Percentiles rank a stretch among this genome's conserved stretches.
Conservation (phyloP, 2,329 filamentous ascomycete species). For the Raffaelea ambrosiae region DNA sequence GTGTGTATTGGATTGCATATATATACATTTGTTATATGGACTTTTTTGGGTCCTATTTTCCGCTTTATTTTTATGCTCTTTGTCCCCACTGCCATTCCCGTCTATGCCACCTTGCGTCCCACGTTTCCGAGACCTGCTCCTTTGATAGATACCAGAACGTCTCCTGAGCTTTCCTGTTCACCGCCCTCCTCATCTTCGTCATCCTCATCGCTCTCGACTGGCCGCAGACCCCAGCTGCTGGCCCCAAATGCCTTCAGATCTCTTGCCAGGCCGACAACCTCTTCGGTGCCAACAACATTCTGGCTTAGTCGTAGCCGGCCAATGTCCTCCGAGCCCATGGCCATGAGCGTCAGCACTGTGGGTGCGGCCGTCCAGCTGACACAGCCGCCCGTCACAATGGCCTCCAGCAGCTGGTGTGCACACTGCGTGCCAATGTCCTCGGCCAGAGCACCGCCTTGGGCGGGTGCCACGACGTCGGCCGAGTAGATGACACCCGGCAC, state of each 20-base stretch:
- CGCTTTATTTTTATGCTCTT: slow-evolving; percentile 6
- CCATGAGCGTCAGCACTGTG: slow-evolving; percentile 82
- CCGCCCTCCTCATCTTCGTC: slow-evolving; percentile 53
- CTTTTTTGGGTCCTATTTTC: slow-evolving; percentile 2
- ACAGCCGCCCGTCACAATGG: slow-evolving; percentile 74
- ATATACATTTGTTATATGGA: slow-evolving; percentile 4
- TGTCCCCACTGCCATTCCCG: not conserved
- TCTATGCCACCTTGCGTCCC: slow-evolving; percentile 66
- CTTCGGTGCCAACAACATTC: slow-evolving; percentile 73
- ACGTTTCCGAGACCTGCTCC: slow-evolving; percentile 92
- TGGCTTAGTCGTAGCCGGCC: slow-evolving; percentile 75
- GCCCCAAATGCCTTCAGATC: slow-evolving; percentile 85
- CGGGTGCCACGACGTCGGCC: slow-evolving; percentile 69
- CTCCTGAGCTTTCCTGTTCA: slow-evolving; percentile 55
- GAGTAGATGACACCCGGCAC: slow-evolving; percentile 74
- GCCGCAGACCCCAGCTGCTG: slow-evolving; percentile 82
- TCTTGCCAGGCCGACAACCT: slow-evolving; percentile 69
- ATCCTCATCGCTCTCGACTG: slow-evolving; percentile 55
- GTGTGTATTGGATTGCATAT: not conserved
- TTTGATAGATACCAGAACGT: slow-evolving; percentile 82
- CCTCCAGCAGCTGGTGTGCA: slow-evolving; percentile 81
- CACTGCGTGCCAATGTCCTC: slow-evolving; percentile 87
- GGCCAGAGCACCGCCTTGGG: slow-evolving; percentile 71
- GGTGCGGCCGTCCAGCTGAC: slow-evolving; percentile 62
- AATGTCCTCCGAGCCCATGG: slow-evolving; percentile 95